Percentiles rank a stretch among this genome's conserved stretches.
phyloP scores from a whole-genome alignment of 306 rosid species.

The Begonia loranthoides region DNA sequence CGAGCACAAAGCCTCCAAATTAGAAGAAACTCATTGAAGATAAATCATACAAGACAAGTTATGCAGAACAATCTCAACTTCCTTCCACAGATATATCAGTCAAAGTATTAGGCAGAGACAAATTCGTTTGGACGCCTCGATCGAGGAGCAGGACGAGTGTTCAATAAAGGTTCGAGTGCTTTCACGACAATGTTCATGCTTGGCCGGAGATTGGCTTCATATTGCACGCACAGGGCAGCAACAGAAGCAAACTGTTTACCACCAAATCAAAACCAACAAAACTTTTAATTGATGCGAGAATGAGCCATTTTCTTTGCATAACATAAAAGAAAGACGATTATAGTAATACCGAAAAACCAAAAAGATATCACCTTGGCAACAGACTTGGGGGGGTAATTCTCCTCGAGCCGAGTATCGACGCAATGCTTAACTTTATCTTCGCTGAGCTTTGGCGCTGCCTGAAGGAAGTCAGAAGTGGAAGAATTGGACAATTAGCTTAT shows the following conservation, averaged over 20 bases:
- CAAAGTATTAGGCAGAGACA: too few species aligned
- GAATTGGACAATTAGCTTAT: background rate
- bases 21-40: too few species aligned
- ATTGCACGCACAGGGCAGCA: slow-evolving; percentile 2
- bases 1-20: too few species aligned
- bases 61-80: too few species aligned
- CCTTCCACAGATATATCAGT: too few species aligned
- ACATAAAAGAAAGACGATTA: too few species aligned
- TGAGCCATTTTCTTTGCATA: too few species aligned
- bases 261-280: background rate
- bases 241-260: slow-evolving; percentile 1
- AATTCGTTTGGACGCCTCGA: too few species aligned
- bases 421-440: slow-evolving; percentile 82
- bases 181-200: slow-evolving; percentile 1
- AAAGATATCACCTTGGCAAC: slow-evolving; percentile 60
- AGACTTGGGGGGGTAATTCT: slow-evolving; percentile 64
- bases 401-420: slow-evolving; percentile 52
- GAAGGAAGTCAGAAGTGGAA: slow-evolving; percentile 10
- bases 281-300: background rate
- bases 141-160: background rate
- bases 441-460: slow-evolving; percentile 79
- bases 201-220: slow-evolving; percentile 1
- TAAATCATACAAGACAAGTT: too few species aligned
- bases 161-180: background rate
- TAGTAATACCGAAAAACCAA: too few species aligned